Evolutionary conservation across 495 filamentous ascomycete species (phyloP), one percentile per base, ranked within the genome.

Genomic region (Aspergillus cristatus): DNA sequence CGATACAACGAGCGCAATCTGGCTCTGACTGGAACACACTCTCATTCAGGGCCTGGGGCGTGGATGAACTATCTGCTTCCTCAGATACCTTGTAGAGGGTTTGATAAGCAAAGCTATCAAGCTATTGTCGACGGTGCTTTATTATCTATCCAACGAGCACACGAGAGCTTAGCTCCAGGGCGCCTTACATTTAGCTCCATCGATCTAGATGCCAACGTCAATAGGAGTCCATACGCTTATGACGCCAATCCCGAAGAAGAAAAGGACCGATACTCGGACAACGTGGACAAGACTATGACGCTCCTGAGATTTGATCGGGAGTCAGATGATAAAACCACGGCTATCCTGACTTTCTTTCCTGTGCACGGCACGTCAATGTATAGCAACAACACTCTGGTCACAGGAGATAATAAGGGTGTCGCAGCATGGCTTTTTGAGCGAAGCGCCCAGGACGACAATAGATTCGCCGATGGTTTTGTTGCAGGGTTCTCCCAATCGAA

Each of bases 1-100:
- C 58, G 77, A 26, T 98, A 96, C 55, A 76, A 74, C 32, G 79
- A 87, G 41, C 74, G 81, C 40, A 98, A 96, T 59, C 60, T 98
- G 25, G 90, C 90, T 24, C 71, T 98, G 12, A 93, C 84, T 3
- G 90, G 91, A 14, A 96, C 91, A 3, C 90, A 98, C 58, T 90
- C 84, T 7, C 90, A 98, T 58, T 83, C 88, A 10, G 90, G 89
- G 0, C 89, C 90, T 11, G 90, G 81, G 2, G 90, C 85, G 14
- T 98, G 88, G 89, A 70, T 94, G 44, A 98, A 98, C 55, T 98
- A 98, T 55, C 72, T 98, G 4, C 69, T 98, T 14, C 90, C 91
- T 7, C 91, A 96, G 57, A 84, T 98, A 48, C 94, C 90, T 0
- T 89, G 82, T 50, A 75, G 76, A 41, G 90, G 90, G 0, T 96